Percentiles rank a stretch among this genome's conserved stretches.
phyloP scores from a whole-genome alignment of 2,329 filamentous ascomycete species.

The Septoria petroselini region DNA sequence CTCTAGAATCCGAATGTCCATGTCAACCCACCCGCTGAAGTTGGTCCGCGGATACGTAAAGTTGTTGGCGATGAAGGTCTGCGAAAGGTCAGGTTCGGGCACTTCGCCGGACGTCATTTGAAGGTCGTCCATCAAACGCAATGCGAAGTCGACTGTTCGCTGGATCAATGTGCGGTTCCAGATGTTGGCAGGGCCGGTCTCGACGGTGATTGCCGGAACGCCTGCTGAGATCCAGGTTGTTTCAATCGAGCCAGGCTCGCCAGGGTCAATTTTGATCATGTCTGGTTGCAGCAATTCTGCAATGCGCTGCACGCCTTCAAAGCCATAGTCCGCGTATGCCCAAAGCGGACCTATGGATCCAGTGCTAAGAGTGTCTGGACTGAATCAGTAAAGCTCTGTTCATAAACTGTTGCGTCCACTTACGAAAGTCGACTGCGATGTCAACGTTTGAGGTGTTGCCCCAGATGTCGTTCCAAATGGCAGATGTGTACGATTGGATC shows the following conservation, averaged over 20 bases:
- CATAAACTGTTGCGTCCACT: not conserved
- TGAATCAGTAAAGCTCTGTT: conserved; percentile 2
- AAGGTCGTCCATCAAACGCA: conserved; percentile 34
- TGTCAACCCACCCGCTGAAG: conserved; percentile 32
- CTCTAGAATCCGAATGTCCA: conserved; percentile 36
- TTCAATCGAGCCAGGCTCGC: conserved; percentile 42
- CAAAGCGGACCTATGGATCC: conserved; percentile 41
- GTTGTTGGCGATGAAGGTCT: conserved; percentile 34
- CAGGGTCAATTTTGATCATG: conserved; percentile 42
- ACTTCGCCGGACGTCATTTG: conserved; percentile 22
- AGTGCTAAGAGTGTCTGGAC: conserved; percentile 37
- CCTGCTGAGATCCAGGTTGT: conserved; percentile 40
- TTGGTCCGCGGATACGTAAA: conserved; percentile 35
- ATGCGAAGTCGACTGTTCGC: conserved; percentile 35
- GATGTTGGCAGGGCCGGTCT: conserved; percentile 41
- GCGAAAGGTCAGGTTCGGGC: conserved; percentile 14
- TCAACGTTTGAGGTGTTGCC: conserved; percentile 41
- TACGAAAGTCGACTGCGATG: conserved; percentile 39
- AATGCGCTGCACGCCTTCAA: conserved; percentile 40
- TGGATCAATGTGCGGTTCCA: conserved; percentile 41
- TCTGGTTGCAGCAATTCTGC: conserved; percentile 42
- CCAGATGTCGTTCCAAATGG: conserved; percentile 43
- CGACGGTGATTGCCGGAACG: conserved; percentile 41
- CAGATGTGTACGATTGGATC: conserved; percentile 30
- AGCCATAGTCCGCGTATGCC: conserved; percentile 42